Percentiles rank a stretch among this genome's conserved stretches.
phyloP scores from a whole-genome alignment of 345 rosid genomes.

The Aquilaria malaccensis region DNA sequence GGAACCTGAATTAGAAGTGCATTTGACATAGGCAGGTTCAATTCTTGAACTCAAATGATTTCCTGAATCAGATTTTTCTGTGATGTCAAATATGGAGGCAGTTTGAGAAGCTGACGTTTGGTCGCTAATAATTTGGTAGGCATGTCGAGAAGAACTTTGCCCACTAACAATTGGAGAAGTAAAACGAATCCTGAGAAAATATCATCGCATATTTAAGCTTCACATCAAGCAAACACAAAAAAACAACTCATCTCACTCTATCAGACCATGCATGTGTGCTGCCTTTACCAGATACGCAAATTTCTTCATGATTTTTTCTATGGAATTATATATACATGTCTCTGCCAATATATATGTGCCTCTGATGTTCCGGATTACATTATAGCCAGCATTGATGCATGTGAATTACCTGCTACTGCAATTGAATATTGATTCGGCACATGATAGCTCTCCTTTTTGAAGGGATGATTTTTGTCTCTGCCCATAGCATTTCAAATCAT shows the following conservation, averaged over 20 bases:
- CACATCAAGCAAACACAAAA: no score
- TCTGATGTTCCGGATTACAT: no score
- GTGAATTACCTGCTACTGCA: slow-evolving; percentile 51
- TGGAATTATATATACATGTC: no score
- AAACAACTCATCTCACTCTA: no score
- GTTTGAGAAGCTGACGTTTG: slow-evolving; percentile 23
- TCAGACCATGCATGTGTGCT: no score
- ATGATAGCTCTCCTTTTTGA: slow-evolving; percentile 47
- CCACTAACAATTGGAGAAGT: slow-evolving; percentile 37
- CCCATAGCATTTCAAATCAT: neutral
- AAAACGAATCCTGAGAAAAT: slow-evolving; percentile 45
- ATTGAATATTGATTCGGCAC: slow-evolving; percentile 21
- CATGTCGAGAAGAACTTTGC: slow-evolving; percentile 25
- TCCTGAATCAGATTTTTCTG: slow-evolving; percentile 37
- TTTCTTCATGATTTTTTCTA: no score
- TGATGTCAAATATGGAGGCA: slow-evolving; percentile 38
- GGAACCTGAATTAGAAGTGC: slow-evolving; percentile 31
- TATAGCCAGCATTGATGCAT: neutral
- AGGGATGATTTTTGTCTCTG: slow-evolving; percentile 45
- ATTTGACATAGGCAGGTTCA: slow-evolving; percentile 50
- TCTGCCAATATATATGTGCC: no score
- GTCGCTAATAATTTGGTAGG: slow-evolving; percentile 31
- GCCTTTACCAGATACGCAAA: no score
- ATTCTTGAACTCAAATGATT: slow-evolving; percentile 40
- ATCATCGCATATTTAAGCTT: no score